These are phyloP conservation scores for Tylopilus sp. DNA, from an alignment of 1,284 basidiomycete species.

Conservation along the genomic window DNA sequence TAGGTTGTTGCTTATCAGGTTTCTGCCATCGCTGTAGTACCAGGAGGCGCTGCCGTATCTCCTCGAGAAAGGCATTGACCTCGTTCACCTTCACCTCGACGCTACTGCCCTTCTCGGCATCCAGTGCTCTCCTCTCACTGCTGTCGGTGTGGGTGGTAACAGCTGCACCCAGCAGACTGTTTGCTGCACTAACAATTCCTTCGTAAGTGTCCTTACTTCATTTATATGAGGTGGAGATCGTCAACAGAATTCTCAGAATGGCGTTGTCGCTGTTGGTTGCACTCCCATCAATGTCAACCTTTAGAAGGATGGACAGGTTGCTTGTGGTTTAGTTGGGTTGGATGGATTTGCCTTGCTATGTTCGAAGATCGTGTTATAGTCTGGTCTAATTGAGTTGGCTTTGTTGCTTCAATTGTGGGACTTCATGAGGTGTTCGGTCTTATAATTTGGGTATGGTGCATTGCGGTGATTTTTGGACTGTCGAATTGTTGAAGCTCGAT, in stretches of 20 bases:
- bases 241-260: conserved; percentile 4
- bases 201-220: neutral
- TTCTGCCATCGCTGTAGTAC: neutral
- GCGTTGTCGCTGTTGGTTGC: conserved; percentile 11
- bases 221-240: neutral
- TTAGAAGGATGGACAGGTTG: neutral
- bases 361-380: too few species aligned
- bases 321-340: neutral
- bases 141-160: neutral
- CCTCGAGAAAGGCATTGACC: neutral
- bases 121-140: neutral
- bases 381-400: too few species aligned
- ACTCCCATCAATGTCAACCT: conserved; percentile 7
- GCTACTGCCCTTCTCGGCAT: too few species aligned
- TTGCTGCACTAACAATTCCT: conserved; percentile 8
- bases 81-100: neutral
- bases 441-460: too few species aligned
- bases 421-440: too few species aligned
- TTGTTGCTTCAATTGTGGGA: too few species aligned
- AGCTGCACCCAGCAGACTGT: conserved; percentile 11
- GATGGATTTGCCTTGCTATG: too few species aligned
- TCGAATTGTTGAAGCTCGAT: too few species aligned
- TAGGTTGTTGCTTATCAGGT: neutral
- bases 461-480: too few species aligned
- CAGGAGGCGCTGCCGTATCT: neutral